Percentiles rank a stretch among this genome's conserved stretches.
These are phyloP conservation scores for Penicillium egyptiacum DNA, from an alignment of 495 filamentous ascomycete species.

Conservation along the genomic window DNA sequence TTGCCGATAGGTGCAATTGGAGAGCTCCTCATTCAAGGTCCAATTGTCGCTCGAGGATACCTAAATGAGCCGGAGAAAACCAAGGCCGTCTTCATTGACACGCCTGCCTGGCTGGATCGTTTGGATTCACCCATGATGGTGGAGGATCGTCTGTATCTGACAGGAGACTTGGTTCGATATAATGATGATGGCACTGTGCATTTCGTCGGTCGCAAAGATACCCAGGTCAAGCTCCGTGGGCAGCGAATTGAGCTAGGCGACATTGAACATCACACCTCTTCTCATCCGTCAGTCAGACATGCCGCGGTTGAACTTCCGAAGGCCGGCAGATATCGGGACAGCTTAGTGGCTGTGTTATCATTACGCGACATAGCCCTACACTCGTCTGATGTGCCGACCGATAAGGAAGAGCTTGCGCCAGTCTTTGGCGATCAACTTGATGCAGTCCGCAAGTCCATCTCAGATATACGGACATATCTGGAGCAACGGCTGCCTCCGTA, in stretches of 20 bases:
- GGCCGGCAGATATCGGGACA: neutral
- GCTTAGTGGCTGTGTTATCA: neutral
- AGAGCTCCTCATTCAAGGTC: slow-evolving; percentile 47
- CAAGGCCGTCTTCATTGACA: slow-evolving; percentile 41
- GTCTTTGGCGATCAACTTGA: neutral
- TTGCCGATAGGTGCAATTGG: slow-evolving; percentile 39
- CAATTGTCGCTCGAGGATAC: slow-evolving; percentile 41
- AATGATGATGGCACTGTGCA: slow-evolving; percentile 38
- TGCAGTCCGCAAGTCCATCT: neutral
- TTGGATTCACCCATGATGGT: neutral
- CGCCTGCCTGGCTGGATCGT: slow-evolving; percentile 43
- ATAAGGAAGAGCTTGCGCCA: neutral
- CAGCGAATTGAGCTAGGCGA: slow-evolving; percentile 39
- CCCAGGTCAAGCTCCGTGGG: slow-evolving; percentile 21
- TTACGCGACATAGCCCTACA: neutral
- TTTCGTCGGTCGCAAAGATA: slow-evolving; percentile 31
- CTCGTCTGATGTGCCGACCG: neutral
- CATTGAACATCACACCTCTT: slow-evolving; percentile 25
- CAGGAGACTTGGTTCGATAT: slow-evolving; percentile 51
- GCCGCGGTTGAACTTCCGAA: neutral
- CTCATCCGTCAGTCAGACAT: neutral
- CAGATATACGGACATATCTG: neutral
- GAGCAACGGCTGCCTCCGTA: neutral
- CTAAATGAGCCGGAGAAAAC: slow-evolving; percentile 38
- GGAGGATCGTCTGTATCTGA: slow-evolving; percentile 43